Base-by-base conservation (phyloP, 371 early-diverging fungal species). In the Sporodiniella umbellata region DNA sequence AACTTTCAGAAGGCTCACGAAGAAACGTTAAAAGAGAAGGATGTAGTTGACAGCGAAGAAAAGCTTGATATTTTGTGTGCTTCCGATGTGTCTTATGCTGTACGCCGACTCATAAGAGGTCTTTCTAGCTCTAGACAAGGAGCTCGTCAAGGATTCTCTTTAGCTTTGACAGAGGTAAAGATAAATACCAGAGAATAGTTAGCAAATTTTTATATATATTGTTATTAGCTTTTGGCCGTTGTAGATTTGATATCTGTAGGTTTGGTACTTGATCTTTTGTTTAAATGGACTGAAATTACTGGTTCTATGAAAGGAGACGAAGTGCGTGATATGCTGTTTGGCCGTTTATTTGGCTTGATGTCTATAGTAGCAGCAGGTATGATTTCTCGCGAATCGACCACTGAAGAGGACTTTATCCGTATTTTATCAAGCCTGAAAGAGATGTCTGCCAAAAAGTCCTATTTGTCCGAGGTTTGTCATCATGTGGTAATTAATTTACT, bases 111-210 rank as follows among this genome's bases (percentile, higher is more conserved):
- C 42, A 63, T 95, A 44, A 75, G 89, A 48, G 98, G 98, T 60
- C 74, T 97, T 47, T 80, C 92, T 21, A 89, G 90, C 49, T 84
- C 91, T 8, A 81, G 95, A 49, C 87, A 91, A 53, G 94, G 87
- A 28, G 95, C 98, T 17, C 79, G 98, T 49, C 95, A 95, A 59
- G 98, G 98, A 12, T 97, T 94, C 66, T 83, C 94, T 5, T 72
- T 95, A 25, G 93, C 93, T n/a, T 77, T 97, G 48, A 88, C 94
- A 4, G 96, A 96, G 70, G 82, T 82, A 75, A 50, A 17, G 6
- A 19, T 18, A 35, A 11, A 19, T 33, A 14, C 15, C 15, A 7
- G 7, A 48, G 35, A 23, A 18, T n/a, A 23, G 49, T 4, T 8
- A 25, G 21, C 15, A 23, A 4, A 43, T n/a, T 33, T 2, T 18